Percentiles rank a stretch among this genome's conserved stretches.
Evolutionary conservation across 441 rosid genomes (phyloP).

Genomic region (Populus hybrid): DNA sequence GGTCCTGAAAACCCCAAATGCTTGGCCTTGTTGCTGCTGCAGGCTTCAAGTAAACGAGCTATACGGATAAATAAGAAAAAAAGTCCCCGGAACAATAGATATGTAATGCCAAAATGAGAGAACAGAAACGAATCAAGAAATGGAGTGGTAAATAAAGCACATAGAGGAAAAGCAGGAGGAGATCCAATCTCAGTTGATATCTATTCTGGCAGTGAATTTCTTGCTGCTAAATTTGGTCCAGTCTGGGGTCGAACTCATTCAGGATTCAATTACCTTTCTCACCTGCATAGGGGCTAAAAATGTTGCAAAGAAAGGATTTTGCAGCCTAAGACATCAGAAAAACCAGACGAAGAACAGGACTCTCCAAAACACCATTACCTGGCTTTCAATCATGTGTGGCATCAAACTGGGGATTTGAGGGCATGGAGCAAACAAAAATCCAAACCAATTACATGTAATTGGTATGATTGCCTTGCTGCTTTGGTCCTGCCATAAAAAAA

Average conservation of each 20-base stretch:
- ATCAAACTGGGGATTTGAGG: constrained; percentile 55
- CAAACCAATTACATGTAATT: no score
- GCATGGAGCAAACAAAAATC: no score
- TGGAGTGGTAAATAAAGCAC: not conserved
- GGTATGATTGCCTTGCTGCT: no score
- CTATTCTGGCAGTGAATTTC: constrained; percentile 67
- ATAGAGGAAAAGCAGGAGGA: not conserved
- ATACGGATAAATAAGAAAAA: constrained; percentile 20
- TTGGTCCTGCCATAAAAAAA: no score
- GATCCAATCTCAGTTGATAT: constrained; percentile 57
- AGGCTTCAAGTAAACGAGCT: constrained; percentile 75
- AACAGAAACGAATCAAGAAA: not conserved
- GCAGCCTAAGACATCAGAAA: not conserved
- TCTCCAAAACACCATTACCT: constrained; percentile 37
- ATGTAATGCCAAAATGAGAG: constrained; percentile 1
- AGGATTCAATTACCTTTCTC: constrained; percentile 49
- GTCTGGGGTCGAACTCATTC: constrained; percentile 46
- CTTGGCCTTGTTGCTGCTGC: constrained; percentile 53
- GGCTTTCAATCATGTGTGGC: constrained; percentile 77
- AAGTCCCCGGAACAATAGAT: not conserved
- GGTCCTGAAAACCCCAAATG: constrained; percentile 63
- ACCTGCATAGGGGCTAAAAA: constrained; percentile 36
- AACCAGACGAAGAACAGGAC: constrained; percentile 5
- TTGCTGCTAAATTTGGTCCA: constrained; percentile 48
- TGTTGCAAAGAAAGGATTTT: not conserved